These are phyloP conservation scores for Hypholoma sublateritium DNA, from an alignment of 768 basidiomycete genomes.

Conservation along the genomic window DNA sequence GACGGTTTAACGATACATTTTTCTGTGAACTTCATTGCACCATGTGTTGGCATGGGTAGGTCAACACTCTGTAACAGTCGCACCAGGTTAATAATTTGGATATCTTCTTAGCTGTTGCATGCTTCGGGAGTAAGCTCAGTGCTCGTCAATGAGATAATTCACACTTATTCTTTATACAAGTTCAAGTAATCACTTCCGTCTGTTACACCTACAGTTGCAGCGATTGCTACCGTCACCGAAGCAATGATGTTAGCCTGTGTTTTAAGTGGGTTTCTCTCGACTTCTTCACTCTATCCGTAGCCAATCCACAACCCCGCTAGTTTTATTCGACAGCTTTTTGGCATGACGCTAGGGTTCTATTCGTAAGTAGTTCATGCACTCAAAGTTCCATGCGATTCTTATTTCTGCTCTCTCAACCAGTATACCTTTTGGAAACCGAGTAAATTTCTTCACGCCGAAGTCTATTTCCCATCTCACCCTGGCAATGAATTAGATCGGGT, in stretches of 20 bases:
- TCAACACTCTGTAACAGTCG: neutral
- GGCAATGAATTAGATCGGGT: slow-evolving; percentile 29
- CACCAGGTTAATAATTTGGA: neutral
- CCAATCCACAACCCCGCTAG: slow-evolving; percentile 13
- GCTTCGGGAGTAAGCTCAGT: slow-evolving; percentile 34
- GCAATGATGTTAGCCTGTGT: slow-evolving; percentile 38
- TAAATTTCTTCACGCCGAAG: slow-evolving; percentile 5
- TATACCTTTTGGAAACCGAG: slow-evolving; percentile 36
- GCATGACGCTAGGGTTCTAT: slow-evolving; percentile 37
- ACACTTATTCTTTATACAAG: slow-evolving; percentile 14
- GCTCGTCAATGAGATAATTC: neutral
- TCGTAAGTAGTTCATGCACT: slow-evolving; percentile 24
- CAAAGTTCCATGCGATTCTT: neutral
- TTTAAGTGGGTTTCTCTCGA: slow-evolving; percentile 29
- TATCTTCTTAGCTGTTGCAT: slow-evolving; percentile 28
- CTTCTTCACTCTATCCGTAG: neutral
- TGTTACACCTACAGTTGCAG: slow-evolving; percentile 40
- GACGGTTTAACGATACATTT: slow-evolving; percentile 36
- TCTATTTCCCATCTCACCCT: neutral
- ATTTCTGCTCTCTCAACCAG: slow-evolving; percentile 12
- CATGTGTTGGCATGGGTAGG: slow-evolving; percentile 39
- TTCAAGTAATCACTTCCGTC: slow-evolving; percentile 36
- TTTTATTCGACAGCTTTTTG: slow-evolving; percentile 37
- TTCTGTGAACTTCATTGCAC: slow-evolving; percentile 33
- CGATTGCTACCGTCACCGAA: slow-evolving; percentile 35